Conservation (phyloP, 1,139 yeast species). For the Blastobotrys indianensis region DNA sequence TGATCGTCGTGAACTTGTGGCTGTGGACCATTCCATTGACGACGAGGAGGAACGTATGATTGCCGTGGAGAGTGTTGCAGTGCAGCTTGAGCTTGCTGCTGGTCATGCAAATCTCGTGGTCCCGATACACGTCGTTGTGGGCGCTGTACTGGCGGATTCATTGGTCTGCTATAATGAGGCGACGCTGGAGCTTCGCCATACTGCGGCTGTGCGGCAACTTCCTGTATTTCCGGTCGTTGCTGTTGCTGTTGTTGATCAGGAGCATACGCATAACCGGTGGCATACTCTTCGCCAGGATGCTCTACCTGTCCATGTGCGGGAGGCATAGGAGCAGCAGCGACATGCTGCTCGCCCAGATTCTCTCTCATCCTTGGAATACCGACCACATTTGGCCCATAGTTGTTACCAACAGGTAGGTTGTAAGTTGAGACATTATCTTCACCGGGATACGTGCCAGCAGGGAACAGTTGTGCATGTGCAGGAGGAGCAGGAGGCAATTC, state of each 20-base stretch:
- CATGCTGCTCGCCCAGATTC: conserved; percentile 1
- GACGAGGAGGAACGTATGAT: conserved; percentile 22
- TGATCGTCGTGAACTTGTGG: background rate
- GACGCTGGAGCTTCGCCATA: background rate
- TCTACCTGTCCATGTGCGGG: background rate
- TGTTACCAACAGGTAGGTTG: conserved; percentile 20
- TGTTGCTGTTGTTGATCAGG: background rate
- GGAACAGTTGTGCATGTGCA: conserved; percentile 16
- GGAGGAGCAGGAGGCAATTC: too few species aligned
- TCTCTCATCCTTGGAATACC: conserved; percentile 18
- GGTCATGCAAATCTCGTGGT: background rate
- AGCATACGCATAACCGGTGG: background rate
- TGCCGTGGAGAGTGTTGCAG: conserved; percentile 1
- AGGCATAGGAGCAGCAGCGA: background rate
- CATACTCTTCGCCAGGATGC: background rate
- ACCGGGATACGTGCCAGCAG: conserved; percentile 31
- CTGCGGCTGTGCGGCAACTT: background rate
- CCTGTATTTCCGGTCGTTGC: background rate
- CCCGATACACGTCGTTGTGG: conserved; percentile 7
- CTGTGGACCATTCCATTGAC: conserved; percentile 16
- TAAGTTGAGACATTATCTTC: conserved; percentile 27
- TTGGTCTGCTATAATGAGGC: conserved; percentile 6
- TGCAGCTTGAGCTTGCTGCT: background rate
- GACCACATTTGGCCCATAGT: conserved; percentile 31
- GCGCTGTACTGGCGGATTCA: conserved; percentile 6